These are phyloP conservation scores for Daedalea quercina DNA, from an alignment of 768 basidiomycete genomes.

Conservation along the genomic window DNA sequence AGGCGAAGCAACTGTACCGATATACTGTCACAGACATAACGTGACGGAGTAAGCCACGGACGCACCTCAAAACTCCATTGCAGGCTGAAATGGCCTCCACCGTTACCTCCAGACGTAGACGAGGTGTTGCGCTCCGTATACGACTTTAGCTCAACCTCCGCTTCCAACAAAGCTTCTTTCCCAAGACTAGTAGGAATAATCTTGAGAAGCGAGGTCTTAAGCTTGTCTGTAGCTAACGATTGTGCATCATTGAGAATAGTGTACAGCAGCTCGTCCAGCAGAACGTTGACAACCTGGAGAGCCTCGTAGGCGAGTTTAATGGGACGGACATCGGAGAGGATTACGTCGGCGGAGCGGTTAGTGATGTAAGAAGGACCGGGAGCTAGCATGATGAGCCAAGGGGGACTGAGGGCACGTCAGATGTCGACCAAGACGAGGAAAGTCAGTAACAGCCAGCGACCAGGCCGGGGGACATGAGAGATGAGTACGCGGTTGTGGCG, in stretches of 20 bases:
- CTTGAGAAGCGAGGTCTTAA: conserved; percentile 65
- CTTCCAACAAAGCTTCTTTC: conserved; percentile 88
- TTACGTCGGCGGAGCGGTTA: conserved; percentile 78
- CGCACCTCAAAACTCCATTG: conserved; percentile 72
- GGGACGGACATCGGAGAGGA: conserved; percentile 90
- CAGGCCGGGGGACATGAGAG: neutral
- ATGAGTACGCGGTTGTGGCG: neutral
- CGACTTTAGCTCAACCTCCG: conserved; percentile 85
- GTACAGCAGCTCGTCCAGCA: conserved; percentile 81
- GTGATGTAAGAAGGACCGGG: conserved; percentile 74
- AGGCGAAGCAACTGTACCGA: conserved; percentile 58
- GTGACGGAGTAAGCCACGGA: neutral
- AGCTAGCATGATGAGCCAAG: conserved; percentile 1
- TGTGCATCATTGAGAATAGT: conserved; percentile 59
- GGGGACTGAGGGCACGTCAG: neutral
- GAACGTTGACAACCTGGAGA: conserved; percentile 70
- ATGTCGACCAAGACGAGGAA: neutral
- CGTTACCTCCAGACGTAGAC: conserved; percentile 34
- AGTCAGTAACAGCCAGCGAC: neutral
- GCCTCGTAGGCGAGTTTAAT: conserved; percentile 77
- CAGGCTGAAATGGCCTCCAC: conserved; percentile 50
- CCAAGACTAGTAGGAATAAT: conserved; percentile 77
- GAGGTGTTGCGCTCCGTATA: conserved; percentile 71
- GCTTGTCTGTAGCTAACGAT: conserved; percentile 66
- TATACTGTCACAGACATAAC: conserved; percentile 3